Evolutionary conservation across 495 filamentous ascomycete species (phyloP).

Genomic region (Xylaria bambusicola): DNA sequence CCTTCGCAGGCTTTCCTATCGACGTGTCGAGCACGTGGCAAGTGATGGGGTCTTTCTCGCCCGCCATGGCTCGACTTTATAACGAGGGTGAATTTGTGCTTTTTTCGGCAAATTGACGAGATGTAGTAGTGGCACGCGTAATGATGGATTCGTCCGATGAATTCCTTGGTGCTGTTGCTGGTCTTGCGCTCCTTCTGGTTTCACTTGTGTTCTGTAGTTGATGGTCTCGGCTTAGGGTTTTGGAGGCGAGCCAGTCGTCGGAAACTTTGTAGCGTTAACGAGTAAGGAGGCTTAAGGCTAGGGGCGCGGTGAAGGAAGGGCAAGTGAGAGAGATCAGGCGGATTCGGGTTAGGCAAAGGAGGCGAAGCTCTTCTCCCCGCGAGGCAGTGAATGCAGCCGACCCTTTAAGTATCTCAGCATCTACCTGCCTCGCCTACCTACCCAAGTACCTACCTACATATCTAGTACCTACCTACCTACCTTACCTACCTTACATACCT

Average conservation of each 20-base stretch:
- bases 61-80: conserved; percentile 24
- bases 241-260: no score
- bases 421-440: neutral
- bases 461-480: neutral
- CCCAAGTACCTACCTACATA: neutral
- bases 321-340: neutral
- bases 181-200: no score
- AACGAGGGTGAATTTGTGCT: no score
- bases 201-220: no score
- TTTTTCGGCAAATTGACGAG: no score
- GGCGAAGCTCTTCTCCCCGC: conserved; percentile 24
- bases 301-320: neutral
- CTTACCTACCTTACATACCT: neutral
- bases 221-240: neutral
- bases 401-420: neutral
- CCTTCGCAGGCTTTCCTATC: conserved; percentile 65
- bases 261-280: neutral
- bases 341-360: conserved; percentile 26
- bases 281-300: neutral
- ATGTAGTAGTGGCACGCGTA: no score
- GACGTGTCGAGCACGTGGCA: conserved; percentile 66
- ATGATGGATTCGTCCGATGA: no score
- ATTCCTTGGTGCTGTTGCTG: no score
- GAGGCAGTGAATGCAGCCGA: conserved; percentile 27
- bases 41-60: conserved; percentile 56